A percentile compares a stretch with the other conserved stretches of the same genome.
phyloP scores from a whole-genome alignment of 2,329 filamentous ascomycete genomes.

The Ophiostoma quercus region DNA sequence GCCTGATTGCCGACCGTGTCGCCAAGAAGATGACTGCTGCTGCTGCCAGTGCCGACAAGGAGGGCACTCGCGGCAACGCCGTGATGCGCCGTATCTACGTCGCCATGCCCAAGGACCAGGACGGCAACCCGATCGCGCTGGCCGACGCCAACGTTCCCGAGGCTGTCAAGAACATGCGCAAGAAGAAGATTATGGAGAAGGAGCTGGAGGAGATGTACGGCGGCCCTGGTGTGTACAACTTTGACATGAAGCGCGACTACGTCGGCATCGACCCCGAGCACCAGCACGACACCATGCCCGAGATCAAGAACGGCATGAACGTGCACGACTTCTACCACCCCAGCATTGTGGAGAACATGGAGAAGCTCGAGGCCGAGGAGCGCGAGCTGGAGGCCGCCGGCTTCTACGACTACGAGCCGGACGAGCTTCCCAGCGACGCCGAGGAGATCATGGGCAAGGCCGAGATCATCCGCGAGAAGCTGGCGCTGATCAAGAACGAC shows the following conservation, averaged over 20 bases:
- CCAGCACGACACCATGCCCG: conserved; percentile 94
- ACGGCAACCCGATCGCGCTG: conserved; percentile 45
- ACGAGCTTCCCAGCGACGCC: conserved; percentile 69
- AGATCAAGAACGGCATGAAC: conserved; percentile 92
- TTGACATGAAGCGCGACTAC: conserved; percentile 87
- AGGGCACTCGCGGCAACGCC: conserved; percentile 78
- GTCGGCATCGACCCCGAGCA: conserved; percentile 81
- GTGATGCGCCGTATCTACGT: conserved; percentile 94
- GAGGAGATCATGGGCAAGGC: conserved; percentile 87
- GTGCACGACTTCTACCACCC: conserved; percentile 96
- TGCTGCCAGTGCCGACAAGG: conserved; percentile 67
- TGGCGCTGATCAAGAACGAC: conserved; percentile 85
- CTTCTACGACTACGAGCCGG: conserved; percentile 83
- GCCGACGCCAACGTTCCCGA: conserved; percentile 81
- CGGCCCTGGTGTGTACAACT: conserved; percentile 91
- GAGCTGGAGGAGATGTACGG: conserved; percentile 90
- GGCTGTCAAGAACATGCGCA: conserved; percentile 65
- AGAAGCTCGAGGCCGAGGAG: conserved; percentile 89
- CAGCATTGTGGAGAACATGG: conserved; percentile 90
- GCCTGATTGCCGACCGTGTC: conserved; percentile 85
- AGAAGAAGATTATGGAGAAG: conserved; percentile 64
- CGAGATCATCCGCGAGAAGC: conserved; percentile 92
- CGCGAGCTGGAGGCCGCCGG: conserved; percentile 86
- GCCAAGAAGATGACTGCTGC: conserved; percentile 94
- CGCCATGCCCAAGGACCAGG: conserved; percentile 59